These are phyloP conservation scores for Camellia granthamiana DNA, from an alignment of 148 eudicot species.

Conservation along the genomic window DNA sequence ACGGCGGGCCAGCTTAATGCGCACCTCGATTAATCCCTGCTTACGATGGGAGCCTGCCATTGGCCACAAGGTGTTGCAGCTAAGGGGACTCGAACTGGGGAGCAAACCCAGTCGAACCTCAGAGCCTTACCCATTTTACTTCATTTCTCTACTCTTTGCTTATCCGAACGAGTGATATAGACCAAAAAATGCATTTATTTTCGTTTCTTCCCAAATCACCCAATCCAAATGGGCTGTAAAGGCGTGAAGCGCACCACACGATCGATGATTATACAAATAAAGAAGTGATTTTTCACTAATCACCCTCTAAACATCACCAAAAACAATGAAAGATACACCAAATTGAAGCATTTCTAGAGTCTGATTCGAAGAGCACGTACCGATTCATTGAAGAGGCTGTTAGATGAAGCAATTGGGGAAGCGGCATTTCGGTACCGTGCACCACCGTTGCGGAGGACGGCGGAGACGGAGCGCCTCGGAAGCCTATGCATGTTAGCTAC, in stretches of 20 bases:
- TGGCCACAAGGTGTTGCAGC: no score
- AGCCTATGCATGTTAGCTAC: constrained; percentile 52
- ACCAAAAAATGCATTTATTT: no score
- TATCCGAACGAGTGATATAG: no score
- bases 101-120: no score
- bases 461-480: constrained; percentile 54
- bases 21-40: no score
- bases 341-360: not conserved
- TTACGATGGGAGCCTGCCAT: no score
- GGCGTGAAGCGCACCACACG: not conserved
- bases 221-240: no score
- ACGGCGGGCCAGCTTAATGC: no score
- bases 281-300: not conserved
- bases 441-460: constrained; percentile 47
- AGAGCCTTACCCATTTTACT: no score
- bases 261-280: not conserved
- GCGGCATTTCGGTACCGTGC: constrained; percentile 39
- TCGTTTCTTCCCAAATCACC: no score
- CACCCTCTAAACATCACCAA: not conserved
- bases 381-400: constrained; percentile 13
- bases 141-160: no score
- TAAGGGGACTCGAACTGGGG: no score
- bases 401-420: constrained; percentile 32
- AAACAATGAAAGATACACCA: not conserved
- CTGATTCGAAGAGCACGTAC: constrained; percentile 24